A percentile compares a stretch with the other conserved stretches of the same genome.
Evolutionary conservation across 352 stramenopile species (phyloP).

Genomic region (Pythium angustatum): DNA sequence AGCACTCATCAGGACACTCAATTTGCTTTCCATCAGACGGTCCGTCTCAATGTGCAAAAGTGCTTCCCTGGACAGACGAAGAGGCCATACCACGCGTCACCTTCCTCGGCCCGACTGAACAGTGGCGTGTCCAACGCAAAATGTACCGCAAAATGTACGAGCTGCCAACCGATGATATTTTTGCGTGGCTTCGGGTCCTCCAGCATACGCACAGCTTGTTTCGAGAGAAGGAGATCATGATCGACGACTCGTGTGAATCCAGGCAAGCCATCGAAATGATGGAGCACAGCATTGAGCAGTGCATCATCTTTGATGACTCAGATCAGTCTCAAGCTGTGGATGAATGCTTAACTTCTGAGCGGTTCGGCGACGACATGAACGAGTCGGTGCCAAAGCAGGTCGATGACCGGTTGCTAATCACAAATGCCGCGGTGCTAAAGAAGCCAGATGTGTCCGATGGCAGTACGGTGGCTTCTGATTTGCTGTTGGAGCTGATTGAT

Average conservation of each 20-base stretch:
- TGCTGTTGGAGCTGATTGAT: no score
- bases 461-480: no score
- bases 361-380: no score
- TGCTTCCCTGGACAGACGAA: not conserved
- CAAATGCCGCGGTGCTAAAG: no score
- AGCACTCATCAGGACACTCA: constrained; percentile 7
- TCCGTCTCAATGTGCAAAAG: not conserved
- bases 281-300: no score
- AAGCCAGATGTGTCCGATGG: no score
- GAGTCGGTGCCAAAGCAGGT: no score
- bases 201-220: not conserved
- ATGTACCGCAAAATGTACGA: not conserved
- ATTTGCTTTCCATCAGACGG: constrained; percentile 20
- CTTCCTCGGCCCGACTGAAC: not conserved
- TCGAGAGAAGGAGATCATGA: not conserved
- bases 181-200: constrained; percentile 1
- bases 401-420: no score
- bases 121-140: not conserved
- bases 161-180: not conserved
- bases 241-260: not conserved
- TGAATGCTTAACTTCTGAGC: no score
- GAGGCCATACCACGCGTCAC: not conserved
- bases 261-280: not conserved
- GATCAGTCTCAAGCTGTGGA: no score
- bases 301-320: no score